Base-by-base conservation (phyloP, 495 filamentous ascomycete species). In the Podospora conica region DNA sequence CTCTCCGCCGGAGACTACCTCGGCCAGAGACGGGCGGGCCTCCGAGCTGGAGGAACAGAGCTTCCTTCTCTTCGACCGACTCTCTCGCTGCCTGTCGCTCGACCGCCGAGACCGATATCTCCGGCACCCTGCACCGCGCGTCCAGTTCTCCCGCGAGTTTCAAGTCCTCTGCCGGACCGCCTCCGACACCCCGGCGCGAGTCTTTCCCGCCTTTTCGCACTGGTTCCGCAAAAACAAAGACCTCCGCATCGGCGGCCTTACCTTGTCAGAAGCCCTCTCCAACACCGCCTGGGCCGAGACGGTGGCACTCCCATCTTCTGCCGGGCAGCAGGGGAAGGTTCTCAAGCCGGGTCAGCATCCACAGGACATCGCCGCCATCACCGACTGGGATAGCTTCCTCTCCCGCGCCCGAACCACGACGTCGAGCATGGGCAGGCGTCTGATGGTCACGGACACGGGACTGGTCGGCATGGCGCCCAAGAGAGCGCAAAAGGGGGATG, bases 401-500 rank as follows among this genome's bases (percentile, higher is more conserved):
- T 53, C 57, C 8, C 64, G 64, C 3, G 33, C 25, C 7, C 57
- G 64, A 25, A 48, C 54, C 9, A 60, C 57, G 3, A 55, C 64
- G 29, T 55, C n/a, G 23, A 28, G 21, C 24, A 60, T 21, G 57
- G 64, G 56, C 21, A 55, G 21, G 48, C 21, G 57, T 23, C 64
- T 60, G 7, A 65, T 65, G 56, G 64, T 65, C 33, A 65, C 64
- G 12, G 18, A 54, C 24, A 3, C 55, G 15, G 64, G 64, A 21
- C 12, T 60, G 23, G 48, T 68, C 15, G 66, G 61, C 6, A 60
- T 68, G 61, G 66, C 61, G 21, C 66, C 66, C 23, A 60, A 48
- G 20, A 28, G 57, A 4, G 61, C 66, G 6, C 6, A 63, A 53
- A 64, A 60, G 15, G 72, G 68, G 3, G 78, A 81, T 59, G 23